Conservation (phyloP, 1,284 basidiomycete genomes). For the Schizophyllum commune region DNA sequence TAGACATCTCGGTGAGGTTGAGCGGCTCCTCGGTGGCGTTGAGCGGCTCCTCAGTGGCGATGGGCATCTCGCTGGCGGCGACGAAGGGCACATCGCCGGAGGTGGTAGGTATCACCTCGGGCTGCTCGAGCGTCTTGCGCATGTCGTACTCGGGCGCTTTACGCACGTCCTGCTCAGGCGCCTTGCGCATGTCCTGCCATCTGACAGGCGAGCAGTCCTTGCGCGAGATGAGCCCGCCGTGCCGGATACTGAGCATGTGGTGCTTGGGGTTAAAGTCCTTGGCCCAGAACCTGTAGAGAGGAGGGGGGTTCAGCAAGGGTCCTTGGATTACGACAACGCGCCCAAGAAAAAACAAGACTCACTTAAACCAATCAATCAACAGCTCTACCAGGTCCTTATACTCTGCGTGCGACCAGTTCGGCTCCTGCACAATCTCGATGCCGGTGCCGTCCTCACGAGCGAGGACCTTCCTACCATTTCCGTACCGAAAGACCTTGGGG, state of each 20-base stretch:
- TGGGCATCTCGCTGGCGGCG: no score
- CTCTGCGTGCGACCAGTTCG: constrained; percentile 10
- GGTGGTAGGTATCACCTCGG: no score
- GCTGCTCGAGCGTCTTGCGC: no score
- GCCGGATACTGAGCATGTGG: constrained; percentile 29
- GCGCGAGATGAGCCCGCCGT: constrained; percentile 28
- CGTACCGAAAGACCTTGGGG: not conserved
- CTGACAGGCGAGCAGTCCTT: constrained; percentile 3
- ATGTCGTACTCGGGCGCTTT: no score
- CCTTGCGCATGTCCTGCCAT: not conserved
- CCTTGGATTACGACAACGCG: no score
- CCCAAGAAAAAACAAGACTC: constrained; percentile 31
- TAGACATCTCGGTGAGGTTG: no score
- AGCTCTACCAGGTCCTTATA: constrained; percentile 14
- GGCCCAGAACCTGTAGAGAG: constrained; percentile 36
- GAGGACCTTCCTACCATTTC: not conserved
- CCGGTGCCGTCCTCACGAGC: not conserved
- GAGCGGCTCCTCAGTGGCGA: no score
- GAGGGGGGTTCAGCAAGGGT: not conserved
- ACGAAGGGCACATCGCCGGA: no score
- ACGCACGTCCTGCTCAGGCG: no score
- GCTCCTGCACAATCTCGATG: not conserved
- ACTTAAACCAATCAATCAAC: constrained; percentile 28
- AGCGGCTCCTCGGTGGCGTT: no score
- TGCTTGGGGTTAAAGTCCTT: constrained; percentile 25